Base-by-base conservation (phyloP, 345 rosid species). In the Camelina hispida region DNA sequence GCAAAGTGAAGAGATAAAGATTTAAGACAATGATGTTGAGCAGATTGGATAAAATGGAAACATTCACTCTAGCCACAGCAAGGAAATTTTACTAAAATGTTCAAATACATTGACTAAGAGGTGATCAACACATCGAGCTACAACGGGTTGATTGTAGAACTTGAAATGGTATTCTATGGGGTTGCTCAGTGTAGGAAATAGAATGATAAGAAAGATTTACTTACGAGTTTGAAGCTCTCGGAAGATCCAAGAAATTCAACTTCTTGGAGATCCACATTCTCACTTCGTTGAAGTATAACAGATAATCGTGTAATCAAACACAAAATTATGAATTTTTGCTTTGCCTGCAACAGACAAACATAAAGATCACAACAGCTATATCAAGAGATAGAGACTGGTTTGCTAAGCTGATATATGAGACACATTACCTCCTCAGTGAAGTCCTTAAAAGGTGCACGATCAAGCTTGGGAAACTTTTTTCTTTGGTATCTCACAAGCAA, bases 401-500 rank as follows among this genome's bases (percentile, higher is more conserved):
- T 76, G 44, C 43, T 42, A 66, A 52, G 50, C 16, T 35, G 60
- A 68, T 44, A 52, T 22, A 73, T 46, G 44, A 75, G 50, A 71
- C 51, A n/a, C 9, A 61, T 12, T 73, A 90, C 92, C 84, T 85
- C 76, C 68, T 78, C 84, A 57, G 82, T 42, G 30, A 84, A 79
- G 47, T 72, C 76, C 66, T 72, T 72, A 62, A 84, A 51, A 35
- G 85, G 82, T 65, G 69, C 51, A 62, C 62, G 74, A 55, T 77
- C 77, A 58, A 75, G 72, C 75, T 84, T 81, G 7, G 89, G 96
- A 69, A 85, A 83, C 71, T 87, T 90, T 78, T 87, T 90, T 75
- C 93, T 77, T 59, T 90, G 93, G 81, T 85, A 81, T 82, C 83
- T 85, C 51, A 83, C 73, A 42, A 90, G 93, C 53, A 87, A 51